Conservation (phyloP, 176 grass and related monocot species). For the Guadua angustifolia region DNA sequence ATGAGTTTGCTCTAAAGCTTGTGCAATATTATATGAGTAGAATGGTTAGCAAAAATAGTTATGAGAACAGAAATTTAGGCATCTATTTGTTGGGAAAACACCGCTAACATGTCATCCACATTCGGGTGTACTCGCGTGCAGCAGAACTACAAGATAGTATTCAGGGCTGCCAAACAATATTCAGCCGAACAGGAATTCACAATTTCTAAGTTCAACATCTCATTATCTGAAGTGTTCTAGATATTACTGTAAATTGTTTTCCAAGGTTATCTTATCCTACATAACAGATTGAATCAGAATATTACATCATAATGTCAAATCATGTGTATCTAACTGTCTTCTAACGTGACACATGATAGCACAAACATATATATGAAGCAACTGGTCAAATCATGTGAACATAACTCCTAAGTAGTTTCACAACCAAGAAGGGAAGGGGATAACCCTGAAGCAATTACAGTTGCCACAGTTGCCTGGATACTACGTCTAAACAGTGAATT, state of each 20-base stretch:
- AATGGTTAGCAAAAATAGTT: not conserved
- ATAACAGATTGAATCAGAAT: too few species aligned
- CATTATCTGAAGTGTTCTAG: conserved; percentile 1
- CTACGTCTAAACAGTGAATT: not conserved
- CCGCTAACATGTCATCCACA: not conserved
- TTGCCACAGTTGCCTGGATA: not conserved
- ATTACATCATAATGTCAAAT: too few species aligned
- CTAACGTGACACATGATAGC: too few species aligned
- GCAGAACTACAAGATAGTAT: not conserved
- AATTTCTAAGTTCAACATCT: not conserved
- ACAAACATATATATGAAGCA: too few species aligned
- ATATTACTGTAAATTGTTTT: not conserved
- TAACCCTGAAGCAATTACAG: not conserved
- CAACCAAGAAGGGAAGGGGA: not conserved
- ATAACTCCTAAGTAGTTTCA: not conserved
- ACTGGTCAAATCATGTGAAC: not conserved
- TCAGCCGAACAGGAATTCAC: not conserved
- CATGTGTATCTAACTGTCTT: not conserved
- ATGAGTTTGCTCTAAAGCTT: not conserved
- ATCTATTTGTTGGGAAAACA: not conserved
- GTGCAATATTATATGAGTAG: not conserved
- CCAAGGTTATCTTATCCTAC: not conserved
- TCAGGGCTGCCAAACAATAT: not conserved
- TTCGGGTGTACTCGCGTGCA: not conserved
- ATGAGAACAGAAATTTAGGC: not conserved